Conservation (phyloP, 805 yeast genomes). For the Tetrapisispora nanseiensis region DNA sequence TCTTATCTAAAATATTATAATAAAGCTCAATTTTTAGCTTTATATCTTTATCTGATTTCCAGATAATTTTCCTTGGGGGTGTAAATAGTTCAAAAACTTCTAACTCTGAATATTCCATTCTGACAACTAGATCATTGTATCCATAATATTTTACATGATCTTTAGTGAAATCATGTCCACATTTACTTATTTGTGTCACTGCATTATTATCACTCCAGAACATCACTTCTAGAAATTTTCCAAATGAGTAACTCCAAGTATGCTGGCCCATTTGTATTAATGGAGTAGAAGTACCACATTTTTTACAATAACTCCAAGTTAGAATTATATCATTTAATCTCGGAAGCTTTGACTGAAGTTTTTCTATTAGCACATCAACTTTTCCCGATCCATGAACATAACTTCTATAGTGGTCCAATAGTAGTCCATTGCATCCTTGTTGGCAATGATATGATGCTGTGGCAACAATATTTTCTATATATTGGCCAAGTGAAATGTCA, state of each 20-base stretch:
- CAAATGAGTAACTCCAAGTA: constrained; percentile 86
- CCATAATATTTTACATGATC: constrained; percentile 83
- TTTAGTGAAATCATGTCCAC: constrained; percentile 72
- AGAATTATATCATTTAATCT: constrained; percentile 59
- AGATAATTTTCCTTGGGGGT: constrained; percentile 61
- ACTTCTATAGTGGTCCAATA: constrained; percentile 68
- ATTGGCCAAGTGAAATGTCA: constrained; percentile 84
- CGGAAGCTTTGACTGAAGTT: constrained; percentile 43
- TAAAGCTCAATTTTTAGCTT: constrained; percentile 57
- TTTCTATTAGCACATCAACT: constrained; percentile 67
- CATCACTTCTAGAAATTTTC: constrained; percentile 78
- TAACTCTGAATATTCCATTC: constrained; percentile 67
- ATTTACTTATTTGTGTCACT: constrained; percentile 50
- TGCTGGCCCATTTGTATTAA: constrained; percentile 73
- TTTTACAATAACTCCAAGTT: constrained; percentile 87
- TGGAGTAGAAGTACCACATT: constrained; percentile 67
- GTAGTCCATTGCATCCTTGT: constrained; percentile 68
- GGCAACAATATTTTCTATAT: constrained; percentile 65
- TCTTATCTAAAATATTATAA: constrained; percentile 41
- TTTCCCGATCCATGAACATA: constrained; percentile 86
- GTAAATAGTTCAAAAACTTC: constrained; percentile 70
- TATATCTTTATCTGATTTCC: constrained; percentile 65
- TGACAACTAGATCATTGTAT: constrained; percentile 62
- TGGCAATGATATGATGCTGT: constrained; percentile 61
- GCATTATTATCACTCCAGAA: constrained; percentile 60